phyloP scores from a whole-genome alignment of 768 basidiomycete species.

The Mycena vulgaris region DNA sequence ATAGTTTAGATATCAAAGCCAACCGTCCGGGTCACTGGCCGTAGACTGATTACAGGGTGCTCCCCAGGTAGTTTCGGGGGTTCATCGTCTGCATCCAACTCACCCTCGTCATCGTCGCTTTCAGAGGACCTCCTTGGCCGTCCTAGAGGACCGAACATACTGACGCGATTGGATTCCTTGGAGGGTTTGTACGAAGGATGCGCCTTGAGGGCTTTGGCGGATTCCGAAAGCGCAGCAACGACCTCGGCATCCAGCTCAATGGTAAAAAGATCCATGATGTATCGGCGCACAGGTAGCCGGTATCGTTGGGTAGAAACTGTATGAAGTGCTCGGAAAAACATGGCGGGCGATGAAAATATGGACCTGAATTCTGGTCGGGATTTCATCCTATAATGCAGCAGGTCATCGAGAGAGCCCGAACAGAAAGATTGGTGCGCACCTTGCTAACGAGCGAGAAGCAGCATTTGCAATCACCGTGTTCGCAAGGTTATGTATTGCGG shows the following conservation, averaged over 20 bases:
- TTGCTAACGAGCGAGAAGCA: constrained; percentile 90
- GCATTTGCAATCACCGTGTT: constrained; percentile 97
- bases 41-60: constrained; percentile 69
- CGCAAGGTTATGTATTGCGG: constrained; percentile 92
- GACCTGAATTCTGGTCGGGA: constrained; percentile 79
- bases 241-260: constrained; percentile 79
- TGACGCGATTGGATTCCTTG: constrained; percentile 66
- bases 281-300: constrained; percentile 92
- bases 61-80: constrained; percentile 57
- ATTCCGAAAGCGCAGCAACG: constrained; percentile 68
- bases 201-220: constrained; percentile 65
- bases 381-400: constrained; percentile 73
- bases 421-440: constrained; percentile 60
- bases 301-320: constrained; percentile 92
- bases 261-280: constrained; percentile 94
- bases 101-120: constrained; percentile 73
- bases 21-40: constrained; percentile 71
- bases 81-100: constrained; percentile 60
- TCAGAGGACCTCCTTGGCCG: constrained; percentile 68
- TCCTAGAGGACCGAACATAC: constrained; percentile 72
- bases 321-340: constrained; percentile 90
- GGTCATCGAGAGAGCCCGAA: constrained; percentile 14
- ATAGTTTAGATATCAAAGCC: constrained; percentile 63
- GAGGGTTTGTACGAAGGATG: constrained; percentile 60
- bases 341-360: constrained; percentile 82